phyloP scores from a whole-genome alignment of 2,329 filamentous ascomycete species.

The Alternaria sp. region DNA sequence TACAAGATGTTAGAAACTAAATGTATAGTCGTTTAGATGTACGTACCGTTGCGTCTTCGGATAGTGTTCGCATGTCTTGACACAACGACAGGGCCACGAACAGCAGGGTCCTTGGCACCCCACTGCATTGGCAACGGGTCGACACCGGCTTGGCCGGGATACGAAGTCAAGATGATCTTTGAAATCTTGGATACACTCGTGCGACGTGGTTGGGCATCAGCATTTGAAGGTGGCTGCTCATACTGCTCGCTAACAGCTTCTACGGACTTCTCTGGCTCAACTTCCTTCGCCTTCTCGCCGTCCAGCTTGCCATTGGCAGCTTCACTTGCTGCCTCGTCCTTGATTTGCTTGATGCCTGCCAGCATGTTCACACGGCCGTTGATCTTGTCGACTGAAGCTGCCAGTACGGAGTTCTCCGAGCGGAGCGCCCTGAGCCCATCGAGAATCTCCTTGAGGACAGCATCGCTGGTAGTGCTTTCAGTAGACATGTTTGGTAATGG shows the following conservation, averaged over 20 bases:
- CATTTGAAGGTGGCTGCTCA: conserved; percentile 41
- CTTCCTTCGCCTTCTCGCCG: conserved; percentile 41
- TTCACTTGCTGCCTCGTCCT: conserved; percentile 54
- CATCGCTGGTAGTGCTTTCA: conserved; percentile 40
- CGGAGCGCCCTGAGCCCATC: conserved; percentile 62
- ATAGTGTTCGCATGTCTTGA: conserved; percentile 78
- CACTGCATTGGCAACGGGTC: conserved; percentile 88
- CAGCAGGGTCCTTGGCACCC: conserved; percentile 76
- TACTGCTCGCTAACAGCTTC: conserved; percentile 50
- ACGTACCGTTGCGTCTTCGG: conserved; percentile 76
- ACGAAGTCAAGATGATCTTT: conserved; percentile 77
- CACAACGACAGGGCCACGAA: conserved; percentile 87
- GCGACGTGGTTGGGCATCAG: conserved; percentile 45
- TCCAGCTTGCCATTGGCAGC: conserved; percentile 29
- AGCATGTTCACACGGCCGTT: conserved; percentile 67
- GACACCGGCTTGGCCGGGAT: conserved; percentile 92
- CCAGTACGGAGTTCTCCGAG: conserved; percentile 61
- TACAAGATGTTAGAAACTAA: conserved; percentile 30
- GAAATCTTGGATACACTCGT: conserved; percentile 57
- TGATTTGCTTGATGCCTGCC: conserved; percentile 63
- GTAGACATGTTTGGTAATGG: conserved; percentile 34
- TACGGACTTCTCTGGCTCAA: conserved; percentile 41
- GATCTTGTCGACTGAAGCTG: conserved; percentile 65
- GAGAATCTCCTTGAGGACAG: conserved; percentile 62
- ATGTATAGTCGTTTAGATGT: neutral